These are phyloP conservation scores for Podospora appendiculata DNA, from an alignment of 495 filamentous ascomycete genomes.

Conservation along the genomic window DNA sequence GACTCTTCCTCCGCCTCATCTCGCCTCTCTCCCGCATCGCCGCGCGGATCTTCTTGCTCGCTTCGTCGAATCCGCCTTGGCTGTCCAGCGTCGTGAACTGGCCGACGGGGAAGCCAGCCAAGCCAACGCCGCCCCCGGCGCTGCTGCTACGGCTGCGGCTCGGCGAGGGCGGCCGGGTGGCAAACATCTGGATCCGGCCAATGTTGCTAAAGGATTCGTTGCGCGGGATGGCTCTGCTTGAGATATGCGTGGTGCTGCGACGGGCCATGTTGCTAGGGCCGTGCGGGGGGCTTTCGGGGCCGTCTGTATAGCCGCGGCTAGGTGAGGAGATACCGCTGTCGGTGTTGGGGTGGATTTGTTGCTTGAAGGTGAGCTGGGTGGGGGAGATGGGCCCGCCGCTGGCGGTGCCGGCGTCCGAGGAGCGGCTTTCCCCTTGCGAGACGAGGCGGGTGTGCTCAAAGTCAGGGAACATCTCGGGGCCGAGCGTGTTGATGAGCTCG, in stretches of 20 bases:
- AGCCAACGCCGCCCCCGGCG: slow-evolving; percentile 31
- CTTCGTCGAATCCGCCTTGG: slow-evolving; percentile 70
- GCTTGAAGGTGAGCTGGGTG: neutral
- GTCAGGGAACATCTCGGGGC: slow-evolving; percentile 94
- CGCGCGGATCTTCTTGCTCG: slow-evolving; percentile 75
- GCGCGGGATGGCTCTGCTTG: slow-evolving; percentile 55
- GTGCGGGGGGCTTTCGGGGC: slow-evolving; percentile 12
- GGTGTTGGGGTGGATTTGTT: slow-evolving; percentile 1
- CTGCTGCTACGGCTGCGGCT: slow-evolving; percentile 66
- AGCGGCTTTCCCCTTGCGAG: slow-evolving; percentile 24
- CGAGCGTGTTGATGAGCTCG: slow-evolving; percentile 86
- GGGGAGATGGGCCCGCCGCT: slow-evolving; percentile 10
- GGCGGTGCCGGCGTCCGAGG: slow-evolving; percentile 8
- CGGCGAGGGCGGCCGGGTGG: slow-evolving; percentile 70
- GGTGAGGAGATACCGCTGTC: slow-evolving; percentile 22
- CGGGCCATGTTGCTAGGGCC: slow-evolving; percentile 11
- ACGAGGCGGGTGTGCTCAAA: slow-evolving; percentile 82
- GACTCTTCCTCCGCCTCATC: slow-evolving; percentile 61
- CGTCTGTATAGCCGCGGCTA: slow-evolving; percentile 5
- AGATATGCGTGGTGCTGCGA: slow-evolving; percentile 34
- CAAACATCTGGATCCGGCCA: slow-evolving; percentile 77
- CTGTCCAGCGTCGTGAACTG: slow-evolving; percentile 65
- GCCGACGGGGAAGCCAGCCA: slow-evolving; percentile 57
- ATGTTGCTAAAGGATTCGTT: slow-evolving; percentile 93
- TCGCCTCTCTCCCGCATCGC: slow-evolving; percentile 81